phyloP scores from a whole-genome alignment of 345 rosid species.

The Ceriops decandra region DNA sequence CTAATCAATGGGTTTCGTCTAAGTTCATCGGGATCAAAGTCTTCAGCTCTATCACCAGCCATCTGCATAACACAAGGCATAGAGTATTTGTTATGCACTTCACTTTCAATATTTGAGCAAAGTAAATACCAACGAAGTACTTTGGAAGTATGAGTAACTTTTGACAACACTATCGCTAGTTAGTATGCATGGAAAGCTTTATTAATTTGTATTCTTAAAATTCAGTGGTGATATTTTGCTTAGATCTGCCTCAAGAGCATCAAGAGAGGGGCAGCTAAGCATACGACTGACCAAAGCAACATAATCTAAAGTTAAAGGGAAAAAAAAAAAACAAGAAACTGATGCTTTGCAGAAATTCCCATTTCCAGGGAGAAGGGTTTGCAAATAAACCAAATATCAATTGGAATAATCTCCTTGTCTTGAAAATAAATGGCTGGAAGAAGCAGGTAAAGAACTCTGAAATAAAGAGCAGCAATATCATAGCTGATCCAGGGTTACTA shows the following conservation, averaged over 20 bases:
- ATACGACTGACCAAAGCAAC: neutral
- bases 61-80: constrained; percentile 29
- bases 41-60: constrained; percentile 31
- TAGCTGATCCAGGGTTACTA: too few relatives aligned
- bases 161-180: too few relatives aligned
- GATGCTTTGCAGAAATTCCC: neutral
- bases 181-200: too few relatives aligned
- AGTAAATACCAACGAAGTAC: too few relatives aligned
- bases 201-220: neutral
- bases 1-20: constrained; percentile 7
- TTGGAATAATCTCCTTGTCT: too few relatives aligned
- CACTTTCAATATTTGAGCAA: neutral
- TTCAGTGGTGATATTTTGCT: neutral
- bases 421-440: neutral
- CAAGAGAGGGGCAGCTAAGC: neutral
- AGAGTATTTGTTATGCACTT: neutral
- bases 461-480: neutral
- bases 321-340: too few relatives aligned
- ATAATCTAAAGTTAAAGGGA: too few relatives aligned
- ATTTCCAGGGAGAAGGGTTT: neutral
- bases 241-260: neutral
- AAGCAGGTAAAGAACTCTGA: neutral
- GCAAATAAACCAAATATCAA: neutral
- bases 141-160: too few relatives aligned
- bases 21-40: constrained; percentile 28